These are phyloP conservation scores for Coccomyxa sp. DNA, from an alignment of 139 green algal species.

Conservation along the genomic window DNA sequence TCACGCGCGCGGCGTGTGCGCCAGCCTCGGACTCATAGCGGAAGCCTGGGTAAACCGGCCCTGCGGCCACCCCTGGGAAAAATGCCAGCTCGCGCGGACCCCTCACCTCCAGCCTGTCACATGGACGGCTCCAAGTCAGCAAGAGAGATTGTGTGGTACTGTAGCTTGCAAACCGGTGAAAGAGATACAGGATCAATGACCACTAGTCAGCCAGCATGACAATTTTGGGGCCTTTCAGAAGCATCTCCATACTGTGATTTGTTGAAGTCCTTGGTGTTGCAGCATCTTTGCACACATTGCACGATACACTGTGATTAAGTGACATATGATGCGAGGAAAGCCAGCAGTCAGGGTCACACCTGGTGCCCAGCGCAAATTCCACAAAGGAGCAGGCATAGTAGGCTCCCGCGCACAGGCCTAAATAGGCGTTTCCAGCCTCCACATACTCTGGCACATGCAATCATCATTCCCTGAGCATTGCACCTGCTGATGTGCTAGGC, in stretches of 20 bases:
- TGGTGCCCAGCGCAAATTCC: conserved; percentile 59
- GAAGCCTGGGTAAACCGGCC: conserved; percentile 47
- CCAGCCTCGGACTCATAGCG: conserved; percentile 43
- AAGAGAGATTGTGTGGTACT: not conserved
- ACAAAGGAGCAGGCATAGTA: conserved; percentile 58
- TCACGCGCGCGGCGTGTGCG: conserved; percentile 8
- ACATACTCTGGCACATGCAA: conserved; percentile 44
- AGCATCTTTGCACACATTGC: not conserved
- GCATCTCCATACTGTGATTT: not conserved
- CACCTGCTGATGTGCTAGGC: no score
- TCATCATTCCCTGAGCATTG: not conserved
- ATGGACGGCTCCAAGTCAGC: not conserved
- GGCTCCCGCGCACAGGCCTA: conserved; percentile 70
- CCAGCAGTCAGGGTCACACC: not conserved
- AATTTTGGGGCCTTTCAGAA: not conserved
- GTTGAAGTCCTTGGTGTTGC: not conserved
- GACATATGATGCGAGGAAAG: not conserved
- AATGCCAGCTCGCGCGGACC: conserved; percentile 60
- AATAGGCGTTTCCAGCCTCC: conserved; percentile 45
- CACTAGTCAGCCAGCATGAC: not conserved
- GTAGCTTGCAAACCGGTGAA: not conserved
- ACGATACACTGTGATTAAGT: not conserved
- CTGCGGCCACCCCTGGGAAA: conserved; percentile 48
- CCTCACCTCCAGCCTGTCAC: conserved; percentile 40
- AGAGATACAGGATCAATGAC: not conserved